These are phyloP conservation scores for Lentinula boryana DNA, from an alignment of 768 basidiomycete genomes.

Conservation along the genomic window DNA sequence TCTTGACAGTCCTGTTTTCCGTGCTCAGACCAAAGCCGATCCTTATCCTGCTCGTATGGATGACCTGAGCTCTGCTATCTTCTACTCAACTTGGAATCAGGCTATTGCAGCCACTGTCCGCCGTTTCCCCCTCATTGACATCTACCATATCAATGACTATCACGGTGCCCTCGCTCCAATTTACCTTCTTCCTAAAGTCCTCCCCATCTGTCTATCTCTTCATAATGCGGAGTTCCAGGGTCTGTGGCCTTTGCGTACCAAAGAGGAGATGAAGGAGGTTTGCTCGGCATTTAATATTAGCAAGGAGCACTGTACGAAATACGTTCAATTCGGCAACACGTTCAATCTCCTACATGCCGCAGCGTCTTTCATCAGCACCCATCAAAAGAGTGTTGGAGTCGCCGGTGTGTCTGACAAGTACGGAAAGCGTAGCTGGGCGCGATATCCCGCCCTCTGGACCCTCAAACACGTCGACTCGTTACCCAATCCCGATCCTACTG, in stretches of 20 bases:
- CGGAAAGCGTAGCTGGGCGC: slow-evolving; percentile 94
- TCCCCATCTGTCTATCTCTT: slow-evolving; percentile 86
- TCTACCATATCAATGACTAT: slow-evolving; percentile 96
- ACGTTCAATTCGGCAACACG: slow-evolving; percentile 97
- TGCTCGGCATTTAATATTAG: slow-evolving; percentile 97
- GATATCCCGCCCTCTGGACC: slow-evolving; percentile 95
- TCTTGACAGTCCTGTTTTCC: slow-evolving; percentile 93
- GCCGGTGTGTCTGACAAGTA: slow-evolving; percentile 98
- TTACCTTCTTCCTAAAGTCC: slow-evolving; percentile 86
- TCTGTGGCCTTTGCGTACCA: slow-evolving; percentile 92
- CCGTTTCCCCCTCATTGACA: slow-evolving; percentile 80
- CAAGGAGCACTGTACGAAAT: slow-evolving; percentile 95
- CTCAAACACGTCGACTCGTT: slow-evolving; percentile 93
- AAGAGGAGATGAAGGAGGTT: slow-evolving; percentile 98
- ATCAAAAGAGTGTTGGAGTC: slow-evolving; percentile 91
- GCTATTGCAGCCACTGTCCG: slow-evolving; percentile 91
- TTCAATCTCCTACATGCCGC: slow-evolving; percentile 94
- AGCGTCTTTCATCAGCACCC: slow-evolving; percentile 86
- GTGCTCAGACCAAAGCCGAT: slow-evolving; percentile 92
- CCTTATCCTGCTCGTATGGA: slow-evolving; percentile 98
- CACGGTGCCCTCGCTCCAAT: slow-evolving; percentile 90
- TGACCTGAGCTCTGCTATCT: slow-evolving; percentile 92
- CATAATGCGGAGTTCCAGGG: slow-evolving; percentile 99
- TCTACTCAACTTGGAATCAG: slow-evolving; percentile 98
- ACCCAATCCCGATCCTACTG: slow-evolving; percentile 92